phyloP scores from a whole-genome alignment of 257 asterid genomes.

The Striga asiatica region DNA sequence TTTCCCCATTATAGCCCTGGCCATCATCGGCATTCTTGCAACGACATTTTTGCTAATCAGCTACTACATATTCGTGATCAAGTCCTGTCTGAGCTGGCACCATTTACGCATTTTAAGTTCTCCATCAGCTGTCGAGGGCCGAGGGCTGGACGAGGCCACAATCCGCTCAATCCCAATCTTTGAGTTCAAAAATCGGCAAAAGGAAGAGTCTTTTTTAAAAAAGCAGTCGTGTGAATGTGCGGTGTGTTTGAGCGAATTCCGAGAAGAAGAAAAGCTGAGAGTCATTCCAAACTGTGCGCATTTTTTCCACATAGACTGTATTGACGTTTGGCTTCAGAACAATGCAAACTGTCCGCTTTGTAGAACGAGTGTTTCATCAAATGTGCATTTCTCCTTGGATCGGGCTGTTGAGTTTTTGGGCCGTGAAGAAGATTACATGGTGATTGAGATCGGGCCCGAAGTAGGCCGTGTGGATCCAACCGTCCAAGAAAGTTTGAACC shows the following conservation, averaged over 20 bases:
- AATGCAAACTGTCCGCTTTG: slow-evolving; percentile 90
- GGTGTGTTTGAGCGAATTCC: slow-evolving; percentile 70
- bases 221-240: slow-evolving; percentile 58
- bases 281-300: slow-evolving; percentile 63
- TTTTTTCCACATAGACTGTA: slow-evolving; percentile 73
- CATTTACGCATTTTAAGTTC: slow-evolving; percentile 47
- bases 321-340: slow-evolving; percentile 85
- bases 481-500: slow-evolving; percentile 18
- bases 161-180: slow-evolving; percentile 61
- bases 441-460: slow-evolving; percentile 46
- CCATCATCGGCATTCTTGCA: slow-evolving; percentile 74
- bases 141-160: slow-evolving; percentile 56
- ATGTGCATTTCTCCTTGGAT: slow-evolving; percentile 14
- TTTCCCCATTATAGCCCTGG: slow-evolving; percentile 78
- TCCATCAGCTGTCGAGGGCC: slow-evolving; percentile 34
- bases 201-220: no score
- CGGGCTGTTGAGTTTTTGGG: no score
- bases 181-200: slow-evolving; percentile 25
- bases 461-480: slow-evolving; percentile 14
- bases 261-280: slow-evolving; percentile 51
- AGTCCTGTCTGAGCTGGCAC: slow-evolving; percentile 84
- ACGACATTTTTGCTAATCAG: slow-evolving; percentile 73
- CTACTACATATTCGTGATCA: slow-evolving; percentile 83
- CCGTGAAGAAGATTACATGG: slow-evolving; percentile 73
- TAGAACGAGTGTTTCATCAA: slow-evolving; percentile 41